Base-by-base conservation (phyloP, 495 filamentous ascomycete genomes). In the Aspergillus incahuasiensis region DNA sequence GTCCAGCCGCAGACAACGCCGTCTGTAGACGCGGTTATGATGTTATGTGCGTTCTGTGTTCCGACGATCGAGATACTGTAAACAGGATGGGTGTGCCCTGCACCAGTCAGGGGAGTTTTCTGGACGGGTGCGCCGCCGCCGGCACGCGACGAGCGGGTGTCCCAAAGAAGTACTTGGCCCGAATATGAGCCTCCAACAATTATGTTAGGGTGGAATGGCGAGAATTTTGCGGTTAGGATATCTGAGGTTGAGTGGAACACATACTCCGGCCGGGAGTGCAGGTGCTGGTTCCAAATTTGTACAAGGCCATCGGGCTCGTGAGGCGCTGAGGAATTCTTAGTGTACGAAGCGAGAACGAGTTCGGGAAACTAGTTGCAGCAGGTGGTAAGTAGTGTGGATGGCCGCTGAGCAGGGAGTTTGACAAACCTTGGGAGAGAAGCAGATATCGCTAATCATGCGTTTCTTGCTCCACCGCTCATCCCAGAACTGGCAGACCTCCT, bases 31-130 rank as follows among this genome's bases (percentile, higher is more conserved):
- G 87, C 88, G 18, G 90, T 95, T 52, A 99, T 85, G 67, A 99
- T 95, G 65, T 97, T 97, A 71, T 96, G 94, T 47, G 95, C 95
- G 70, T 99, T 97, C 70, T 97, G 95, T 6, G 94, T 99, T 57
- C 94, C 94, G 39, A 97, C 88, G 24, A 97, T 91, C 42, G 94
- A 90, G 55, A 99, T 85, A 22, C 86, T 87, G 75, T 99, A 99
- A 52, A 99, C 88, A 0, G 94, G 94, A 63, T 99, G 94, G 7
- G 94, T 95, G 68, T 99, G 94, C 35, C 94, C 92, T 39, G 76
- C 72, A 38, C 94, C 91, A 15, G 95, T 96, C 24, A 97, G 79
- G 0, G 94, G 92, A 1, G 95, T 99, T 71, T 96, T 96, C 62
- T 96, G 90, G 20, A 97, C 90, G 3, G 94, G 92, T 16, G 88